phyloP scores from a whole-genome alignment of 345 rosid species.

The Mallotus nudiflorus region DNA sequence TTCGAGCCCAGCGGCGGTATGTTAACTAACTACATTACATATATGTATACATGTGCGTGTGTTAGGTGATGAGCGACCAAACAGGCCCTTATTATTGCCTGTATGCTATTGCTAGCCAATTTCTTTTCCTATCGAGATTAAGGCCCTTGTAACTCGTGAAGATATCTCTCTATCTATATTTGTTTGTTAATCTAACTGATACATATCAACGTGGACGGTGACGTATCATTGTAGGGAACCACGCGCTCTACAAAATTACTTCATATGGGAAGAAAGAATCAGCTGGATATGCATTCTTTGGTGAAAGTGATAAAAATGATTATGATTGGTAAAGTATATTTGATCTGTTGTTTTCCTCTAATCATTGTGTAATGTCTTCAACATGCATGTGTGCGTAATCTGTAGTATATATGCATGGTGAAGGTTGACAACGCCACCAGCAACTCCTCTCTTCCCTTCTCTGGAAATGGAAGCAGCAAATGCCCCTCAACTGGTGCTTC shows the following conservation, averaged over 20 bases:
- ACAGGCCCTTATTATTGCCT: no score
- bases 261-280: constrained; percentile 40
- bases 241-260: constrained; percentile 39
- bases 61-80: no score
- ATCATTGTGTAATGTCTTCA: background rate
- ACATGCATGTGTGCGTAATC: no score
- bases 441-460: constrained; percentile 69
- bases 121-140: no score
- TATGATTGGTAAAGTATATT: constrained; percentile 53
- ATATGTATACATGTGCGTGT: no score
- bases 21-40: no score
- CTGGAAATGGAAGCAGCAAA: constrained; percentile 66
- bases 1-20: constrained; percentile 39
- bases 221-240: constrained; percentile 31
- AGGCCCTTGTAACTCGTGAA: no score
- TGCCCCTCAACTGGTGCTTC: constrained; percentile 33
- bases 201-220: background rate
- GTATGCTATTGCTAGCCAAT: no score
- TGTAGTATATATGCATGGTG: background rate
- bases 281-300: constrained; percentile 37
- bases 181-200: background rate
- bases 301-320: constrained; percentile 48
- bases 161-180: no score
- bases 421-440: constrained; percentile 76
- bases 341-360: background rate